Conservation (phyloP, 2,329 filamentous ascomycete species). For the Drechslerella dactyloides region DNA sequence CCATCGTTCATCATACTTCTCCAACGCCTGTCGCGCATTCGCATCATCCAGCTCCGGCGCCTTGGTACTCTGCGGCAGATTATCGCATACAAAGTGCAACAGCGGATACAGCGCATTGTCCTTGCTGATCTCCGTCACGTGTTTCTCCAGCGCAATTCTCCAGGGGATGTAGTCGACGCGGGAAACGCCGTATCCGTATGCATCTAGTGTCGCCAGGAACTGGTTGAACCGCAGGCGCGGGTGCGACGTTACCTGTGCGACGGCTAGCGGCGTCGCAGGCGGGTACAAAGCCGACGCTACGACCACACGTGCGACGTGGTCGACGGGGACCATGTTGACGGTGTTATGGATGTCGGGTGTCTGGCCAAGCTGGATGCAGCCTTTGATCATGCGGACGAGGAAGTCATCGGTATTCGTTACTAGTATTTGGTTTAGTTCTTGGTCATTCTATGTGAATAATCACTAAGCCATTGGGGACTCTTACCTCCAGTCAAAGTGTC, state of each 20-base stretch:
- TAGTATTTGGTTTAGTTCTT: constrained; percentile 20
- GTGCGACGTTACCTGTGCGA: constrained; percentile 80
- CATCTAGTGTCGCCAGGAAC: constrained; percentile 73
- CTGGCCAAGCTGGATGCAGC: constrained; percentile 77
- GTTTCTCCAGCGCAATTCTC: constrained; percentile 71
- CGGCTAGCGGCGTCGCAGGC: constrained; percentile 62
- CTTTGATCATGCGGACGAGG: constrained; percentile 82
- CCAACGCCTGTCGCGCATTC: constrained; percentile 70
- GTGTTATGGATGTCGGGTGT: constrained; percentile 82
- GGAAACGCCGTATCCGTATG: constrained; percentile 74
- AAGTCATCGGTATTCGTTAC: constrained; percentile 86
- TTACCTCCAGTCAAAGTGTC: constrained; percentile 69
- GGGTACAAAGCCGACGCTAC: constrained; percentile 74
- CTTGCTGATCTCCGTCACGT: constrained; percentile 69
- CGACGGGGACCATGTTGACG: constrained; percentile 86
- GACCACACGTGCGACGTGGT: constrained; percentile 80
- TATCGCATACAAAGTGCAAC: constrained; percentile 73
- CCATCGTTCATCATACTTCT: constrained; percentile 66
- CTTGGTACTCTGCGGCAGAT: constrained; percentile 72
- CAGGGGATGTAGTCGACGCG: constrained; percentile 72
- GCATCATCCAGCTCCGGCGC: constrained; percentile 76
- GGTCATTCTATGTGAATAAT: neutral
- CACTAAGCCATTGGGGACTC: neutral
- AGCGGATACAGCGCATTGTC: constrained; percentile 76
- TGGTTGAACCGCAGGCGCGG: constrained; percentile 79